These are phyloP conservation scores for Anastatica hierochuntica DNA, from an alignment of 345 rosid species.

Conservation along the genomic window DNA sequence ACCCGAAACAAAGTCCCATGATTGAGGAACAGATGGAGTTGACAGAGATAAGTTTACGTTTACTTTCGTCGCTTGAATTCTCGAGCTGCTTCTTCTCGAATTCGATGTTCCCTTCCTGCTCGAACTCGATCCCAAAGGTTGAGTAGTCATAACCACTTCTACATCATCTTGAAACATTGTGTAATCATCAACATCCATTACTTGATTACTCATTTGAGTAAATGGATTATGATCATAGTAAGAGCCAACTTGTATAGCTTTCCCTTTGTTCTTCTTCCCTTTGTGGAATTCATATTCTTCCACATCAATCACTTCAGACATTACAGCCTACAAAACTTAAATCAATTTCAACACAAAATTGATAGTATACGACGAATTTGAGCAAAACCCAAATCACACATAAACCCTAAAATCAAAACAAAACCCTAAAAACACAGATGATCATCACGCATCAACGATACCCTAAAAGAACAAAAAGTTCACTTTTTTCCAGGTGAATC, in stretches of 20 bases:
- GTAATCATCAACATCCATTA: slow-evolving; percentile 35
- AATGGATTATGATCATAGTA: background rate
- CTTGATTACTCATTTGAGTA: slow-evolving; percentile 18
- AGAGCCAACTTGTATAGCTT: slow-evolving; percentile 30
- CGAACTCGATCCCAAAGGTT: slow-evolving; percentile 45
- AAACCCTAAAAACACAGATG: slow-evolving; percentile 5
- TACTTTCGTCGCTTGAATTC: background rate
- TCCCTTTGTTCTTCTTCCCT: slow-evolving; percentile 47
- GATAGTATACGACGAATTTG: too few species aligned
- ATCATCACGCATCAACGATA: slow-evolving; percentile 11
- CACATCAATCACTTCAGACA: slow-evolving; percentile 54
- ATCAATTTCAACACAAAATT: too few species aligned
- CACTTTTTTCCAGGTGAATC: background rate
- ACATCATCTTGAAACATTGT: slow-evolving; percentile 46
- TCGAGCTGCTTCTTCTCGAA: slow-evolving; percentile 10
- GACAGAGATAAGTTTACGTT: too few species aligned
- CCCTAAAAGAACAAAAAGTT: background rate
- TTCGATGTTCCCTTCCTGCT: slow-evolving; percentile 14
- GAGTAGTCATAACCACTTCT: slow-evolving; percentile 33
- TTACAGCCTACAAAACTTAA: slow-evolving; percentile 33
- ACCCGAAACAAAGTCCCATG: too few species aligned
- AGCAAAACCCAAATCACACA: slow-evolving; percentile 3
- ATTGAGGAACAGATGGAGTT: too few species aligned
- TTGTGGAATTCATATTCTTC: slow-evolving; percentile 44
- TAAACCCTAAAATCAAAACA: slow-evolving; percentile 13